Percentiles rank a stretch among this genome's conserved stretches.
These are phyloP conservation scores for Fusarium heterosporum DNA, from an alignment of 2,329 filamentous ascomycete genomes.

Conservation along the genomic window DNA sequence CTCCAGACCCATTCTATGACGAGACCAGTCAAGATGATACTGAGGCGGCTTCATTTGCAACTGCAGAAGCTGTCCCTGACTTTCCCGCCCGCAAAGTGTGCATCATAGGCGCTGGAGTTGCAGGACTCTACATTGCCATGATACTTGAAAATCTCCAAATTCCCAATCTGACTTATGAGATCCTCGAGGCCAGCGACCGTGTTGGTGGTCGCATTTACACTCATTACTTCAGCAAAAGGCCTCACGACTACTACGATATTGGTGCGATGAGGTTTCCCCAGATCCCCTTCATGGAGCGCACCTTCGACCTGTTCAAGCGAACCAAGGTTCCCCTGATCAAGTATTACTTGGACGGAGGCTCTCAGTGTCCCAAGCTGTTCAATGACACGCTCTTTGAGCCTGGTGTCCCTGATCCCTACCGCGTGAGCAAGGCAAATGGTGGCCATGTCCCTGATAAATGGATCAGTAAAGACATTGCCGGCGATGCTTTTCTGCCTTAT, in stretches of 20 bases:
- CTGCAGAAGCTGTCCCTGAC: background rate
- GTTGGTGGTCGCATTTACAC: background rate
- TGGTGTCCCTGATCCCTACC: background rate
- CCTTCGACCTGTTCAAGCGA: background rate
- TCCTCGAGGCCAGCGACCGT: background rate
- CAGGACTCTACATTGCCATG: background rate
- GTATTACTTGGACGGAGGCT: background rate
- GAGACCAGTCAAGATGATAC: background rate
- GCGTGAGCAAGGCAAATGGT: background rate
- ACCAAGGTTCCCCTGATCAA: background rate
- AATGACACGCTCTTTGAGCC: background rate
- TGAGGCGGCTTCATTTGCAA: background rate
- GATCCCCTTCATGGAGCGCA: background rate
- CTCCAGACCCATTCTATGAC: background rate
- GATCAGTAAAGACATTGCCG: background rate
- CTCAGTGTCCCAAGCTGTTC: background rate
- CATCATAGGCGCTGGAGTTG: background rate
- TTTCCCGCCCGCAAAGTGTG: background rate
- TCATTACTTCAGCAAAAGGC: constrained; percentile 18
- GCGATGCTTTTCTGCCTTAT: background rate
- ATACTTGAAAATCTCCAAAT: background rate
- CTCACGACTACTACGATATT: constrained; percentile 31
- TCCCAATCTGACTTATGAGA: background rate
- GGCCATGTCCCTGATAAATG: background rate
- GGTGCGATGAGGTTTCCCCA: constrained; percentile 29